Evolutionary conservation across 805 yeast species (phyloP), one percentile per base, ranked within the genome.

Genomic region (Saturnispora quitensis): DNA sequence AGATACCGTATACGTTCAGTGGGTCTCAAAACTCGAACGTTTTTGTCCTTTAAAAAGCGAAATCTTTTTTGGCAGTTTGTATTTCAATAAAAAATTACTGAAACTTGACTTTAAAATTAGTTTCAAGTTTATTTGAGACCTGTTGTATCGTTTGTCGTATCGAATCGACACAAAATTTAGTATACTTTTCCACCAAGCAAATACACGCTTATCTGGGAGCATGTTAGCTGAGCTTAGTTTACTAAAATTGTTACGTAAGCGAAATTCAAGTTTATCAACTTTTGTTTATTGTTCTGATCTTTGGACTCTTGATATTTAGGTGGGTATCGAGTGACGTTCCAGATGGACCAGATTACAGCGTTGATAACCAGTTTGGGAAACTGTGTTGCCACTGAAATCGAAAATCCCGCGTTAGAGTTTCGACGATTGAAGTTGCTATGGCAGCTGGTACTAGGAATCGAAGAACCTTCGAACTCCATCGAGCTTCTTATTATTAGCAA

Each of bases 381-480:
- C n/a, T 42, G 40, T 25, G 36, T 43, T 18, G 15, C 18, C 8
- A 31, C n/a, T 13, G 45, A 33, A 20, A 13, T n/a, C 5, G 20
- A 35, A 3, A 34, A 36, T 10, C 27, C 22, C 7, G 18, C 17
- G 6, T 18, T 18, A 5, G 43, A 33, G 3, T 20, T 49, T 2
- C 51, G 51, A 49, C 51, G 51, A 25, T 18, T 49, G 18, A 43
- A 27, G 18, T 10, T 43, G 18, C 43, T 43, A 4, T 49, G 51
- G 51, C 47, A 49, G 18, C 15, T 43, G 38, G 36, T 36, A 13
- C 51, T 49, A 18, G 51, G 51, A 35, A 31, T 49, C 7, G 43
- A 35, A 8, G 47, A 49, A 18, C 7, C 8, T 12, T 31, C 17
- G 5, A 10, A 22, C 31, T 24, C 22, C 12, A 9, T 8, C 7